Evolutionary conservation across 352 stramenopile genomes (phyloP).

Genomic region (Sclerospora graminicola): DNA sequence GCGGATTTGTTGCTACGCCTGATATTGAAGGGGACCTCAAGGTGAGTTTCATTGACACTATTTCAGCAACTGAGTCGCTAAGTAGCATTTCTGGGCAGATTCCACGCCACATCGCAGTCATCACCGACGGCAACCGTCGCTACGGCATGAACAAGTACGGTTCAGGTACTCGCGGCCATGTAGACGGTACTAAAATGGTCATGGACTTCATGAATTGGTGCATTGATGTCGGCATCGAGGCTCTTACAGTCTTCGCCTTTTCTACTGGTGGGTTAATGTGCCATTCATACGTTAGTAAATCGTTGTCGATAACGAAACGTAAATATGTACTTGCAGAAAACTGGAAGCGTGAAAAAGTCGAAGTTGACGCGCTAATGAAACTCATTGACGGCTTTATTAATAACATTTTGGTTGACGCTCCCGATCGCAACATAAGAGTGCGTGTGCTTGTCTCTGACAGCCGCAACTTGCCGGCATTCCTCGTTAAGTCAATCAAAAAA

Average conservation of each 20-base stretch:
- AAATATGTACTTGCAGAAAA: slow-evolving; percentile 75
- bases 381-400: slow-evolving; percentile 93
- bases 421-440: slow-evolving; percentile 88
- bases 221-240: slow-evolving; percentile 80
- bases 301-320: slow-evolving; percentile 4
- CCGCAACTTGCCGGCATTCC: slow-evolving; percentile 47
- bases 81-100: slow-evolving; percentile 25
- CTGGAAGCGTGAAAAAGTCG: slow-evolving; percentile 83
- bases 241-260: slow-evolving; percentile 93
- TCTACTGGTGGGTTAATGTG: slow-evolving; percentile 57
- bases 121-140: slow-evolving; percentile 95
- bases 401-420: slow-evolving; percentile 75
- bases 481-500: slow-evolving; percentile 47
- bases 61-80: no score
- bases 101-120: slow-evolving; percentile 88
- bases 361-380: slow-evolving; percentile 89
- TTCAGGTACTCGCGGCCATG: slow-evolving; percentile 81
- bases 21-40: no score
- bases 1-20: no score
- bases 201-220: slow-evolving; percentile 95
- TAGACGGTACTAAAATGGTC: slow-evolving; percentile 91
- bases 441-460: slow-evolving; percentile 79
- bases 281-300: background rate
- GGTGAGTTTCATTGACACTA: no score
- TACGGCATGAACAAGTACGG: slow-evolving; percentile 86